phyloP scores from a whole-genome alignment of 2,329 filamentous ascomycete genomes.

The Calonectria leucothoes region DNA sequence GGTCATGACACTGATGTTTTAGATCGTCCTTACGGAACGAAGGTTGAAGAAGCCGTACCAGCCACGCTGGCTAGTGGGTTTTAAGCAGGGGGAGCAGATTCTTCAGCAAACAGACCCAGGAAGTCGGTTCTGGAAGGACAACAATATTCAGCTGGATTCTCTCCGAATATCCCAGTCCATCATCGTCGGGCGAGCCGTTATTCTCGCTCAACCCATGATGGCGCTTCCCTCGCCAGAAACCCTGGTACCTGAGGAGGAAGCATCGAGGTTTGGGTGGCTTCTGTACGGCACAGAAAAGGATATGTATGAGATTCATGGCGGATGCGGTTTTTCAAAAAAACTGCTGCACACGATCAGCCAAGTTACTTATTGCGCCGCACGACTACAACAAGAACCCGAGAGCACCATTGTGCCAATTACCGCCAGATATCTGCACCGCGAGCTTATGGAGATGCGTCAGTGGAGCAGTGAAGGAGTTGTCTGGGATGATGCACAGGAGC shows the following conservation, averaged over 20 bases:
- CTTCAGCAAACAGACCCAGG: constrained; percentile 51
- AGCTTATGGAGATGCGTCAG: constrained; percentile 48
- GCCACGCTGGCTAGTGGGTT: constrained; percentile 54
- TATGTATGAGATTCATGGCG: constrained; percentile 53
- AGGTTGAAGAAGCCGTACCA: constrained; percentile 45
- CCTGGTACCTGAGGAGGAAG: constrained; percentile 44
- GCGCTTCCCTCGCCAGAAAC: constrained; percentile 40
- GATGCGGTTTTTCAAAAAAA: constrained; percentile 55
- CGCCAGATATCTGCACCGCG: constrained; percentile 39
- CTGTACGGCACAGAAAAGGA: constrained; percentile 50
- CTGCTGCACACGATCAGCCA: constrained; percentile 52
- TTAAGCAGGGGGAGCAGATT: constrained; percentile 48
- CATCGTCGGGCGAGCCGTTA: constrained; percentile 53
- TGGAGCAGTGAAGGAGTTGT: constrained; percentile 47
- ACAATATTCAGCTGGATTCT: constrained; percentile 48
- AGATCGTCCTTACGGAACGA: constrained; percentile 53
- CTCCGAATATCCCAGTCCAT: constrained; percentile 53
- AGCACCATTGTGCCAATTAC: constrained; percentile 47
- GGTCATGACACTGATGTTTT: neutral
- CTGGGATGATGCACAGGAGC: constrained; percentile 33
- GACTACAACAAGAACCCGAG: constrained; percentile 47
- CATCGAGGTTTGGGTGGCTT: constrained; percentile 52
- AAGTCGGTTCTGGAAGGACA: constrained; percentile 48
- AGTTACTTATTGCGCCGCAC: constrained; percentile 51
- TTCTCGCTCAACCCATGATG: constrained; percentile 54